Conservation (phyloP, 2,329 filamentous ascomycete genomes). For the Bipolaris zeicola region DNA sequence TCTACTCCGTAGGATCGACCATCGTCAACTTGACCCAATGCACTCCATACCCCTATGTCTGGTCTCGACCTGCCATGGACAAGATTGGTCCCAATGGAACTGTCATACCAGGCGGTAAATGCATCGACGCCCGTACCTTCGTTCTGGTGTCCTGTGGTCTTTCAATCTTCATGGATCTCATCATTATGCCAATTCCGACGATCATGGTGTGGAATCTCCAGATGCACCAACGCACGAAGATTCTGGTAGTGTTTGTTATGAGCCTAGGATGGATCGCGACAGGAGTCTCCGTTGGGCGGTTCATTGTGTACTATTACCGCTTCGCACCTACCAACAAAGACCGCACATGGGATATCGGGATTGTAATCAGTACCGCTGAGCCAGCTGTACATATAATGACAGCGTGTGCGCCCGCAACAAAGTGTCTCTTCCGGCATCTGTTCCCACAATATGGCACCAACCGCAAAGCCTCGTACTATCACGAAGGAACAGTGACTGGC, state of each 20-base stretch:
- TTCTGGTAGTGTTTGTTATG: conserved; percentile 41
- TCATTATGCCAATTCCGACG: conserved; percentile 50
- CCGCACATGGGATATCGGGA: conserved; percentile 43
- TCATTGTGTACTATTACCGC: conserved; percentile 50
- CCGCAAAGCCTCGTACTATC: conserved; percentile 19
- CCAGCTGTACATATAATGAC: conserved; percentile 57
- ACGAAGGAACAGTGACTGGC: conserved; percentile 10
- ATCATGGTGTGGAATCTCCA: conserved; percentile 53
- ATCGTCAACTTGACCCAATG: conserved; percentile 47
- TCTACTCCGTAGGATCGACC: conserved; percentile 42
- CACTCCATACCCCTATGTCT: conserved; percentile 38
- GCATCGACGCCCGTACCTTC: conserved; percentile 43
- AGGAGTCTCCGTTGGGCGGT: conserved; percentile 44
- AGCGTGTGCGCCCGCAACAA: conserved; percentile 60
- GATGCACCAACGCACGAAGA: conserved; percentile 48
- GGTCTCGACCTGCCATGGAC: conserved; percentile 40
- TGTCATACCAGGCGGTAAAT: conserved; percentile 36
- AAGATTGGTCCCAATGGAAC: conserved; percentile 34
- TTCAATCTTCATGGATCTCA: conserved; percentile 48
- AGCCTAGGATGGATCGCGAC: conserved; percentile 46
- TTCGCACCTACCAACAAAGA: conserved; percentile 43
- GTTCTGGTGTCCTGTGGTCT: conserved; percentile 42
- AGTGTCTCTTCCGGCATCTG: conserved; percentile 51
- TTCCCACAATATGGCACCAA: conserved; percentile 40
- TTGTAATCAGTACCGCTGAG: conserved; percentile 49